Base-by-base conservation (phyloP, 768 basidiomycete genomes). In the Cyclocybe cylindracea region DNA sequence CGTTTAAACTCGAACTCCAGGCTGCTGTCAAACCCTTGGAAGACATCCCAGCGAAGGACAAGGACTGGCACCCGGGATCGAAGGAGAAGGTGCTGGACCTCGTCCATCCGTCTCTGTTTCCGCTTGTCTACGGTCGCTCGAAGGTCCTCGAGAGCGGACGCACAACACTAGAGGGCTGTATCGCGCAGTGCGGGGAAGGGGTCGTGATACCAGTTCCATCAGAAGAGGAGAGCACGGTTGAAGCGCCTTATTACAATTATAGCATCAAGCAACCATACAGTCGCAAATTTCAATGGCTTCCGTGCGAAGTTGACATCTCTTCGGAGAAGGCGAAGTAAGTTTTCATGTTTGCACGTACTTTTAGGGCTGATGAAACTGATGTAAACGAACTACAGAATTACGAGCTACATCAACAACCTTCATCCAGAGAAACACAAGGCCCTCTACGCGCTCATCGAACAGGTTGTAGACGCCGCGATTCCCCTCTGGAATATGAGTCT, bases 61-160 rank as follows among this genome's bases (percentile, higher is more conserved):
- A 68, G 35, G 78, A 79, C 57, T 79, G 78, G 78, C 77, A 78
- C 54, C 78, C 78, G 4, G 65, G 68, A 2, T 74, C 75, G 1
- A 64, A 78, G 52, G 59, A 66, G 5, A 70, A 70, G 44, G 77
- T 79, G 0, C 70, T 75, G 39, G 76, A 79, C 50, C 64, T 78
- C 18, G 71, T 78, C 1, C 74, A 80, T 45, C 78, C 78, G 36
- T 73, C 76, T 1, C 65, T 78, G 0, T 79, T 67, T 55, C 68
- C 69, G 33, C 52, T 78, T 0, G 62, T 71, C 5, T 76, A 77
- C 46, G 71, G 66, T 7, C 63, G 61, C 19, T 69, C 67, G 1
- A 48, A 56, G 7, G 54, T 66, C 19, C 48, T 69, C 5, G 24
- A 41, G 7, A 49, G 57, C 10, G 59, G 62, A 3, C 46, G 59